Base-by-base conservation (phyloP, 768 basidiomycete genomes). In the Leucocoprinus leucothites region DNA sequence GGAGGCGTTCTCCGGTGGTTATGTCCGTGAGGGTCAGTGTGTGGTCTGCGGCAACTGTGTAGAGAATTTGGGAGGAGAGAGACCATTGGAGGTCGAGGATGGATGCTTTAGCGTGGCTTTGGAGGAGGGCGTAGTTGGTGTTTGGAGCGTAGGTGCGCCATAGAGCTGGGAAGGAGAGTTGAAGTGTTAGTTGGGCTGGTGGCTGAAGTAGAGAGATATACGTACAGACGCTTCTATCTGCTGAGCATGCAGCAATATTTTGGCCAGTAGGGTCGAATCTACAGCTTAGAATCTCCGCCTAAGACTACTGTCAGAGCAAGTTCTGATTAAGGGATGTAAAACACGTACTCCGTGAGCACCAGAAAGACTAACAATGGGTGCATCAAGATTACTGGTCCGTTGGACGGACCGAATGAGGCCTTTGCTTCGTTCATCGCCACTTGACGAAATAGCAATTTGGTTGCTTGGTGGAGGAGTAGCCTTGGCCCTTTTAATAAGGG, bases 31-130 rank as follows among this genome's bases (percentile, higher is more conserved):
- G 78, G 55, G 72, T 72, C 35, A 98, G 76, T 0, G 85, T 85
- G 61, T 91, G 89, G 78, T 99, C 97, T n/a, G 94, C 92, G 0
- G 88, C 86, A 57, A 91, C 90, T 53, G 89, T 87, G 73, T 91
- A 93, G 43, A 96, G 72, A 28, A 78, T 73, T 9, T 87, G 81
- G 1, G 85, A 84, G 68, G 72, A 80, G 47, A 94, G 78, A 0
- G 89, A 91, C 90, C 91, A 98, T 57, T 93, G 92, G 1, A 96
- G 81, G 75, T 98, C 94, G 48, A 93, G 82, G 43, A 98, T 89
- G 53, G 95, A 89, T 11, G 91, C 89, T 73, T 97, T 98, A 67
- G 92, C 86, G 48, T 90, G 80, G 63, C 80, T 87, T 9, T 86
- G 82, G 22, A 98, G 75, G 2, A 93, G 82, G 21, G 85, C 95